Conservation (phyloP, 257 asterid genomes). For the Gentiana macrophylla region DNA sequence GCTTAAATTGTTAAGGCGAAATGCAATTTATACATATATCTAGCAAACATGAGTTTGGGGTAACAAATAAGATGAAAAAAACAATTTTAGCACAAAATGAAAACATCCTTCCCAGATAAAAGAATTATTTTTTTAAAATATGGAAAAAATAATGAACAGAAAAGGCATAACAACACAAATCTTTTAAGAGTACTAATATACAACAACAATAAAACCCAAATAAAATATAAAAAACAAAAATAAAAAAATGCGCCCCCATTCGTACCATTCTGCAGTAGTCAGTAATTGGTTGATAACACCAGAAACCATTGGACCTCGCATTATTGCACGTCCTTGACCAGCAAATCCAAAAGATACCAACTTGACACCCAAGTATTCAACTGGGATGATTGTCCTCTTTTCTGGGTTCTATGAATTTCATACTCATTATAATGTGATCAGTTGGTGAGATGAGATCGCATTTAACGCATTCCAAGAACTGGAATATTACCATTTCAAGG, state of each 20-base stretch:
- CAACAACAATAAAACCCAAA: too few species aligned
- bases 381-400: slow-evolving; percentile 83
- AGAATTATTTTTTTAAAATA: too few species aligned
- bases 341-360: slow-evolving; percentile 96
- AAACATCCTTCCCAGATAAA: too few species aligned
- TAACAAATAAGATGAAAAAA: too few species aligned
- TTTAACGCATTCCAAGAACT: slow-evolving; percentile 8
- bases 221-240: too few species aligned
- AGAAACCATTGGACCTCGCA: slow-evolving; percentile 99
- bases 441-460: not conserved
- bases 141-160: too few species aligned
- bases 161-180: too few species aligned
- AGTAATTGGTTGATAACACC: slow-evolving; percentile 86
- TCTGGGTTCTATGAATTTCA: slow-evolving; percentile 62
- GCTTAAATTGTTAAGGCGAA: too few species aligned
- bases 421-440: slow-evolving; percentile 20
- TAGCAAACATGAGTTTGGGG: too few species aligned
- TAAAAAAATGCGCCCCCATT: not conserved
- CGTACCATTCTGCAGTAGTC: slow-evolving; percentile 91
- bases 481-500: slow-evolving; percentile 79
- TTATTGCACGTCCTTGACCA: slow-evolving; percentile 97
- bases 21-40: too few species aligned
- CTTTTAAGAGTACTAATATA: too few species aligned
- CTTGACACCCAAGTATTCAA: slow-evolving; percentile 94
- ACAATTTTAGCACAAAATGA: too few species aligned